Evolutionary conservation across 1,284 basidiomycete species (phyloP).

Genomic region (Sporisorium exsertum): DNA sequence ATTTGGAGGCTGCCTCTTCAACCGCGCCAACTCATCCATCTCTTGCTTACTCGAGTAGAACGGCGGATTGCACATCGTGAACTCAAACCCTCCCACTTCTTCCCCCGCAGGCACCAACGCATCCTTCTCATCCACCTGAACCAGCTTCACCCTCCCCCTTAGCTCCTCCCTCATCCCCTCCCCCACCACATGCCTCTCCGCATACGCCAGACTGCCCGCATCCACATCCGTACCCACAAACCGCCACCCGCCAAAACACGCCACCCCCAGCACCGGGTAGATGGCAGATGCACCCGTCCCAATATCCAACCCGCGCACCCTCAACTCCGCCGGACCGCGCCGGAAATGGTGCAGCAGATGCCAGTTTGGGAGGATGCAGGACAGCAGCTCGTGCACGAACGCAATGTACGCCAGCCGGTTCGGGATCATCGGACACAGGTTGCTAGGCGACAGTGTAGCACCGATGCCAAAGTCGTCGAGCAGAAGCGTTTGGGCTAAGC

Average conservation of each 20-base stretch:
- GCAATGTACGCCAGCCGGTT: constrained; percentile 40
- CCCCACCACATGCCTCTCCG: constrained; percentile 73
- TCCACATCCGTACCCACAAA: constrained; percentile 48
- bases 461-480: constrained; percentile 34
- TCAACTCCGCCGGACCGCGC: not conserved
- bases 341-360: constrained; percentile 6
- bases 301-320: constrained; percentile 16
- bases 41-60: constrained; percentile 84
- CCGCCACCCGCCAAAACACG: constrained; percentile 27
- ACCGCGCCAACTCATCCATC: constrained; percentile 69
- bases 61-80: constrained; percentile 95
- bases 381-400: constrained; percentile 25
- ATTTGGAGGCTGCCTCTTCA: constrained; percentile 34
- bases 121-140: constrained; percentile 70
- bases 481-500: constrained; percentile 36
- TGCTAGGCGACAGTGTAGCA: constrained; percentile 14
- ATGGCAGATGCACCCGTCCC: constrained; percentile 73
- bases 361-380: constrained; percentile 7
- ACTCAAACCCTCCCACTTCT: constrained; percentile 10
- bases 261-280: constrained; percentile 80
- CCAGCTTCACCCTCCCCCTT: constrained; percentile 73
- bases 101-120: constrained; percentile 73
- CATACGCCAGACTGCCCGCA: constrained; percentile 25
- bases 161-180: constrained; percentile 73
- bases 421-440: constrained; percentile 32